Percentiles rank a stretch among this genome's conserved stretches.
These are phyloP conservation scores for Lineolata rhizophorae DNA, from an alignment of 495 filamentous ascomycete genomes.

Conservation along the genomic window DNA sequence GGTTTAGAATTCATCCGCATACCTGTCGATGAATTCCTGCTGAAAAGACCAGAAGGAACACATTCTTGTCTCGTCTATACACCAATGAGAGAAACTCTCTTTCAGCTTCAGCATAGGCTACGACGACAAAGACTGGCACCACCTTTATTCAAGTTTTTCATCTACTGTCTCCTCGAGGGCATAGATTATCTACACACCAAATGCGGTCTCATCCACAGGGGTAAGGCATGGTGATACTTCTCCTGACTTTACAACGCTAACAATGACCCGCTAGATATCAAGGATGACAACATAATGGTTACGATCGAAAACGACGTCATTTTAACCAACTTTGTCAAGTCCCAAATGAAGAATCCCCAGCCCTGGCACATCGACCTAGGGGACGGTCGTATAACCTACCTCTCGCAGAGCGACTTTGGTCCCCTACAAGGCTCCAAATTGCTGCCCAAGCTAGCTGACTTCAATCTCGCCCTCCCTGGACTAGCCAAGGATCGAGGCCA, in stretches of 20 bases:
- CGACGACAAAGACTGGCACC: not conserved
- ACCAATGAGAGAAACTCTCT: not conserved
- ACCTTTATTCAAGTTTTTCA: not conserved
- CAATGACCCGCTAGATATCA: no score
- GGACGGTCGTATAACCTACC: not conserved
- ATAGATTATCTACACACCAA: not conserved
- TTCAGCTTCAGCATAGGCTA: not conserved
- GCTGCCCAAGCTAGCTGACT: not conserved
- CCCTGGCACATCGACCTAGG: not conserved
- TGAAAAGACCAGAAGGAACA: not conserved
- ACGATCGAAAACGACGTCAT: no score
- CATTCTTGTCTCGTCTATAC: not conserved
- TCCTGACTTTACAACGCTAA: no score
- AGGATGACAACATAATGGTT: no score
- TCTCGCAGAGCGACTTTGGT: not conserved
- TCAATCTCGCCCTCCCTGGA: not conserved
- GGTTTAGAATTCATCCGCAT: not conserved
- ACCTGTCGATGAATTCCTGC: not conserved
- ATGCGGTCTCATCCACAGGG: not conserved
- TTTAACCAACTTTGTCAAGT: not conserved
- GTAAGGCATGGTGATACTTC: no score
- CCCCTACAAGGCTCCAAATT: not conserved
- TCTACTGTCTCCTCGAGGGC: not conserved
- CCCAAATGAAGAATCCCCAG: not conserved
- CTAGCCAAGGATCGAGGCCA: not conserved